These are phyloP conservation scores for Kluyveromyces sp. DNA, from an alignment of 1,139 yeast genomes.

Conservation along the genomic window DNA sequence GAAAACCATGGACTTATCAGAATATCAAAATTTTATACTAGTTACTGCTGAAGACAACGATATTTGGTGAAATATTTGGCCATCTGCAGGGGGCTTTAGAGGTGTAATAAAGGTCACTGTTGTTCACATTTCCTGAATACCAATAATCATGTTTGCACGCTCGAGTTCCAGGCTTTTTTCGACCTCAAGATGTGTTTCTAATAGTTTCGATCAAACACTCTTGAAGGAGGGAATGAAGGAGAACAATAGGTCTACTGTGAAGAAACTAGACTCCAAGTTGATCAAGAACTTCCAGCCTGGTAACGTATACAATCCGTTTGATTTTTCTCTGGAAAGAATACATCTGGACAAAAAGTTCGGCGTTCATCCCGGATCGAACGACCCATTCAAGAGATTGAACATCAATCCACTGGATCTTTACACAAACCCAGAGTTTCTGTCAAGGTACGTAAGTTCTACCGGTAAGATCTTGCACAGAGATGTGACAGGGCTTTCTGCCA, in stretches of 20 bases:
- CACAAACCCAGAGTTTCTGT: conserved; percentile 56
- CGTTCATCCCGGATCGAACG: conserved; percentile 16
- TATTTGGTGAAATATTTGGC: too few relatives aligned
- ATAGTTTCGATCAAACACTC: conserved; percentile 67
- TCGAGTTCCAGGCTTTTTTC: conserved; percentile 2
- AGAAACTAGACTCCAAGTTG: conserved; percentile 18
- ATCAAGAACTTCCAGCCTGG: conserved; percentile 20
- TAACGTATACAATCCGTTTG: conserved; percentile 63
- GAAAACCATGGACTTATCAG: too few relatives aligned
- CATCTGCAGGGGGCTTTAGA: not conserved
- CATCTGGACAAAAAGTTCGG: conserved; percentile 29
- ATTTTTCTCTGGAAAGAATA: conserved; percentile 55
- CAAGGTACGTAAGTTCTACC: conserved; percentile 50
- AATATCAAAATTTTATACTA: too few relatives aligned
- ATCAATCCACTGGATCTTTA: conserved; percentile 61
- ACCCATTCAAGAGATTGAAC: conserved; percentile 48
- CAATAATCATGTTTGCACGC: conserved; percentile 1
- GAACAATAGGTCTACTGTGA: conserved; percentile 56
- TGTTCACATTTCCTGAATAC: not conserved
- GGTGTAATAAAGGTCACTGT: not conserved
- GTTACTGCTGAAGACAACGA: too few relatives aligned
- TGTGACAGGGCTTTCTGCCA: conserved; percentile 56
- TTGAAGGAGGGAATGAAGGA: conserved; percentile 86
- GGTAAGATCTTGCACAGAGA: conserved; percentile 65
- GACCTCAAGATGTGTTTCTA: conserved; percentile 1